These are phyloP conservation scores for Echium plantagineum DNA, from an alignment of 257 asterid species.

Conservation along the genomic window DNA sequence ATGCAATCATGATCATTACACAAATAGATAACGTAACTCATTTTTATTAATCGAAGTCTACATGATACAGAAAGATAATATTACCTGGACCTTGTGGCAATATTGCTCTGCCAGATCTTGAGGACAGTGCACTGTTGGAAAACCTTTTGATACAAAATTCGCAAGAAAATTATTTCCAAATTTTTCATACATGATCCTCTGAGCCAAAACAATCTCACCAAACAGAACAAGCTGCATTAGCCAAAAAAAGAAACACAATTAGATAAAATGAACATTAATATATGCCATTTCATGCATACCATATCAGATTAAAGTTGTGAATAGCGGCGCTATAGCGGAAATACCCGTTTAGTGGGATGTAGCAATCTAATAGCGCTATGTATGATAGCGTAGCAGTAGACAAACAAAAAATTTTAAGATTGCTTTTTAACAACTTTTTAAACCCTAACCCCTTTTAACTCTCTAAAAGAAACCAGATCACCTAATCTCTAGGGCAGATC, in stretches of 20 bases:
- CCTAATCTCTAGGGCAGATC: too few relatives aligned
- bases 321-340: too few relatives aligned
- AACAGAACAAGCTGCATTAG: slow-evolving; percentile 55
- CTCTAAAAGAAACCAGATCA: too few relatives aligned
- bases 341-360: too few relatives aligned
- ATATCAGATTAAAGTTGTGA: too few relatives aligned
- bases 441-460: too few relatives aligned
- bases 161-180: slow-evolving; percentile 71
- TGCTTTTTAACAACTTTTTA: too few relatives aligned
- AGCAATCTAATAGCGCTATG: too few relatives aligned
- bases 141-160: slow-evolving; percentile 65
- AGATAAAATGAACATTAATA: not conserved
- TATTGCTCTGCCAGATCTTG: slow-evolving; percentile 80
- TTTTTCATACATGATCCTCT: slow-evolving; percentile 84
- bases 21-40: too few relatives aligned
- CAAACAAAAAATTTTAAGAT: too few relatives aligned
- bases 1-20: too few relatives aligned
- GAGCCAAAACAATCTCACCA: slow-evolving; percentile 74
- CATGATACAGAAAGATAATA: not conserved
- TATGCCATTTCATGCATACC: not conserved
- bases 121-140: slow-evolving; percentile 58
- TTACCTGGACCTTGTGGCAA: slow-evolving; percentile 81
- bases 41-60: not conserved
- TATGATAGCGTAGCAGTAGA: too few relatives aligned
- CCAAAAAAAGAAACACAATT: slow-evolving; percentile 3